Conservation (phyloP, 164 flowering plant genomes). For the Stephania japonica region DNA sequence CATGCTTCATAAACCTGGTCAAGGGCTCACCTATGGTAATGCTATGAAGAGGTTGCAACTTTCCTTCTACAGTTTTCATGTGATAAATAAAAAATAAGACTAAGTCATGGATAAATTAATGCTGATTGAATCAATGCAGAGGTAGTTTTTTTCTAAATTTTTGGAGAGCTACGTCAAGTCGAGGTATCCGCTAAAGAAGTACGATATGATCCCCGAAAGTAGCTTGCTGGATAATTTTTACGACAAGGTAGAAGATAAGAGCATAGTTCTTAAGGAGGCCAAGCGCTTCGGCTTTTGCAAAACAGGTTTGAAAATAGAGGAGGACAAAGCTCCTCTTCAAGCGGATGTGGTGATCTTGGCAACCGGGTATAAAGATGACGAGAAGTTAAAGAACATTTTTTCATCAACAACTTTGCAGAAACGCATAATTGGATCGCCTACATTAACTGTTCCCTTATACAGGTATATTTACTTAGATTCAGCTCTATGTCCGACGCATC, state of each 20-base stretch:
- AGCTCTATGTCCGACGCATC: neutral
- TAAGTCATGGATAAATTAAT: too few relatives aligned
- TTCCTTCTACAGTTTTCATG: too few relatives aligned
- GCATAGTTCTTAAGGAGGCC: constrained; percentile 42
- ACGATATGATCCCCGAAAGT: constrained; percentile 49
- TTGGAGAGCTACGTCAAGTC: constrained; percentile 42
- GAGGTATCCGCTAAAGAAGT: constrained; percentile 36
- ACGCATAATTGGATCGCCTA: constrained; percentile 25
- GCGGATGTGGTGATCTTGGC: constrained; percentile 56
- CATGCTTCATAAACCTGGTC: constrained; percentile 53
- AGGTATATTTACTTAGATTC: constrained; percentile 25
- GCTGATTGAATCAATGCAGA: constrained; percentile 22
- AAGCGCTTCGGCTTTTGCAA: constrained; percentile 37
- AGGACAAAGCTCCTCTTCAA: constrained; percentile 22
- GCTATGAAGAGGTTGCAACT: neutral
- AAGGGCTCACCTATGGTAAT: constrained; percentile 49
- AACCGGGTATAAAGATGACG: constrained; percentile 50
- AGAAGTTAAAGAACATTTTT: constrained; percentile 48
- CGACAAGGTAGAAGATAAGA: constrained; percentile 49
- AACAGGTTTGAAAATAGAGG: constrained; percentile 41
- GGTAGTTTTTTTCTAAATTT: constrained; percentile 52
- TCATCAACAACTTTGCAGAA: constrained; percentile 31
- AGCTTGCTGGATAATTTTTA: constrained; percentile 55
- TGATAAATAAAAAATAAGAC: too few relatives aligned
- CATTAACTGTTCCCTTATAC: constrained; percentile 39